Evolutionary conservation across 2,329 filamentous ascomycete species (phyloP), one percentile per base, ranked within the genome.

Genomic region (Hypoxylon sp.): DNA sequence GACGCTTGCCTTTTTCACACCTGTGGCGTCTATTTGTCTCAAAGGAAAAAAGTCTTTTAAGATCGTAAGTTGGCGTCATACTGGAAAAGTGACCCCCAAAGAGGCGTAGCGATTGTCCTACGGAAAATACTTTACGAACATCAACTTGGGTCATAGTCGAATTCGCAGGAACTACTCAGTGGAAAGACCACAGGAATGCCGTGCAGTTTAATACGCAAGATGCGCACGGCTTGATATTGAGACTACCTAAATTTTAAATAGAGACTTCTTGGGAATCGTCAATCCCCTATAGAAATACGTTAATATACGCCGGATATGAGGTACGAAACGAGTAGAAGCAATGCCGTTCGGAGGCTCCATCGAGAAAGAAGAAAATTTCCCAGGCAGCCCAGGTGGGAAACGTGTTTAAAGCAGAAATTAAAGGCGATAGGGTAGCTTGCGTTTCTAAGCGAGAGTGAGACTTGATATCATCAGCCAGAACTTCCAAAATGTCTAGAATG

Each of bases 351-450:
- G 21, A 38, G 21, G 48, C n/a, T 25, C 32, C 43, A 14, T 32
- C 11, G n/a, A 55, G 38, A 51, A 14, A 38, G 34, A 28, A 48
- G 45, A 46, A 19, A 19, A 38, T 14, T 56, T 14, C 11, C n/a
- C 21, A 60, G 19, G 21, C 2, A 45, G 38, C 21, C 51, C 14
- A 25, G 30, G 17, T 32, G 13, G 17, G 34, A 50, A 30, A 1
- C 5, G 41, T 10, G 19, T 5, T 59, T 57, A 38, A 55, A 60
- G 63, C 3, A 43, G 53, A 50, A 65, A 65, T 60, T 53, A 25
- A 57, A 56, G 10, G 58, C 38, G 51, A 65, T 60, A 65, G 36
- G 58, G 43, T 30, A 17, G 43, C n/a, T 62, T 30, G 43, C 11
- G 13, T 17, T 51, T 61, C 23, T 45, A 65, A 59, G 50, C 46